Evolutionary conservation across 805 yeast genomes (phyloP).

Genomic region (Zygosaccharomyces bisporus): DNA sequence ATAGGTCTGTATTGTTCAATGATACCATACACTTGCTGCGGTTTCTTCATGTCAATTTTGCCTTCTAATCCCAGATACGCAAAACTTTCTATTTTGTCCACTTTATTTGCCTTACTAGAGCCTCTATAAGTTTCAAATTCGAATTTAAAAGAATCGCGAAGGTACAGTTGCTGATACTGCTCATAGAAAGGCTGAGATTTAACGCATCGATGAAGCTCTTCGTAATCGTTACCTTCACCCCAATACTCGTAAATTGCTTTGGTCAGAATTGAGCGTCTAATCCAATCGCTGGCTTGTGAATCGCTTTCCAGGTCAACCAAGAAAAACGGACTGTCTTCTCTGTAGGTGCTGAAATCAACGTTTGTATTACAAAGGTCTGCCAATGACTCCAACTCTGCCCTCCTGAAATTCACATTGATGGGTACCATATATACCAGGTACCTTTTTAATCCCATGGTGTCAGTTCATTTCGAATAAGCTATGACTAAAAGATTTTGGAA

Average conservation of each 20-base stretch:
- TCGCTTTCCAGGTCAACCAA: conserved; percentile 64
- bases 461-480: not conserved
- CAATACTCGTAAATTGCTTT: conserved; percentile 76
- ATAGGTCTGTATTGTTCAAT: conserved; percentile 68
- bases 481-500: not conserved
- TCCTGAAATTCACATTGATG: conserved; percentile 70
- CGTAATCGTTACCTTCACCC: conserved; percentile 62
- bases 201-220: conserved; percentile 52
- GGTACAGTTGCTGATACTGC: conserved; percentile 34
- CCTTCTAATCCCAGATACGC: conserved; percentile 70
- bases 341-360: conserved; percentile 58
- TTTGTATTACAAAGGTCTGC: conserved; percentile 59
- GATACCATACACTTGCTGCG: conserved; percentile 66
- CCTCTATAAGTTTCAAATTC: conserved; percentile 79
- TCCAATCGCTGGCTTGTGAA: conserved; percentile 58
- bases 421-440: conserved; percentile 86
- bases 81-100: conserved; percentile 68
- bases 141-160: conserved; percentile 64
- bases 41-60: conserved; percentile 68
- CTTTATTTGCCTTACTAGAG: conserved; percentile 45
- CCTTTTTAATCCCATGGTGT: conserved; percentile 27
- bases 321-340: conserved; percentile 64
- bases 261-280: conserved; percentile 64
- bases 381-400: conserved; percentile 78
- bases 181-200: conserved; percentile 25